Evolutionary conservation across 768 basidiomycete species (phyloP), one percentile per base, ranked within the genome.

Genomic region (Serendipita sp.): DNA sequence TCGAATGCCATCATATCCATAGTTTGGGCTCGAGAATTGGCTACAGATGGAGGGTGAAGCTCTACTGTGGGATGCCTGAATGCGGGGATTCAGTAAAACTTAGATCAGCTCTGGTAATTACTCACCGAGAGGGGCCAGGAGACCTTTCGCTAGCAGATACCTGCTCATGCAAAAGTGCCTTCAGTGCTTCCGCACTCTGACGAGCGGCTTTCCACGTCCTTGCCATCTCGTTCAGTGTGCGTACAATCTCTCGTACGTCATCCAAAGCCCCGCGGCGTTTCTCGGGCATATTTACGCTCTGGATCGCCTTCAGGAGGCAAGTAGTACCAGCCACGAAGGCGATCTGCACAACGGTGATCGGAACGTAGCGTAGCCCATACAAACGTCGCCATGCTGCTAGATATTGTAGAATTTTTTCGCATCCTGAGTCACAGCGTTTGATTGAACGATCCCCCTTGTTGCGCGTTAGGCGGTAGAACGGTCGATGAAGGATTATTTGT

Each of bases 261-360:
- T 74, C 69, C 46, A 78, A 70, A 3, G 79, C 75, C 3, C 76
- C 74, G 4, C 75, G 73, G 30, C 81, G 75, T 1, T 80, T 76
- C 66, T 79, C 78, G 64, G 76, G 73, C 0, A 79, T 71, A n/a
- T 70, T 67, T 28, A 76, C 76, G 1, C 82, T 80, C 70, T 81
- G 79, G 65, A 82, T 78, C 16, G 81, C 80, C 18, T 76, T 75
- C 45, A 83, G 75, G 15, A 84, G 77, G 68, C 78, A 83, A 5
- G 83, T 76, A 3, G 82, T 84, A 15, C 83, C 84, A 1, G 83
- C 81, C 3, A 80, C 79, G 72, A 84, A 85, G 18, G 79, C 73
- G 38, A 79, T 77, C 70, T 85, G 84, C 18, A 81, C 76, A 45
- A 83, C 72, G 11, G 82, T 81, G 65, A 84, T 78, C 2, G 83